Conservation (phyloP, 1,284 basidiomycete species). For the Ceratobasidium sp. region DNA sequence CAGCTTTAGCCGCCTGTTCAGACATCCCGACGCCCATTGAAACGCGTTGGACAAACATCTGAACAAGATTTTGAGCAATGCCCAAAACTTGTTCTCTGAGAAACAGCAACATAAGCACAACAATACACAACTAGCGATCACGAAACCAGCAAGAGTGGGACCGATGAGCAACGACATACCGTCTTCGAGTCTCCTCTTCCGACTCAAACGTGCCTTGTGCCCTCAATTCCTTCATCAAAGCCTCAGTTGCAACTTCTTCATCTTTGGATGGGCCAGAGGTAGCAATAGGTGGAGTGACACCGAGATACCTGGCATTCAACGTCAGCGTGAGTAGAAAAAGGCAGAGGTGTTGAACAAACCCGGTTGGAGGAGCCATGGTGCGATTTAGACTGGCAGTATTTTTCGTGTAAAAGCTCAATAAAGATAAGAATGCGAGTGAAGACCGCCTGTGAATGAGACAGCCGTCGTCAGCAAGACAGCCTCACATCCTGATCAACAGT, state of each 20-base stretch:
- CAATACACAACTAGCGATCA: neutral
- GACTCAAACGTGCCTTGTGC: slow-evolving; percentile 90
- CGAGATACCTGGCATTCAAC: slow-evolving; percentile 56
- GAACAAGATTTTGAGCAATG: slow-evolving; percentile 88
- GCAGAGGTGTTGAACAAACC: neutral
- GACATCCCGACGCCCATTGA: slow-evolving; percentile 84
- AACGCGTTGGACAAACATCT: slow-evolving; percentile 91
- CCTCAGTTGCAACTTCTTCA: slow-evolving; percentile 84
- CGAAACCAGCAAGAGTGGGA: neutral
- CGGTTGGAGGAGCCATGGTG: slow-evolving; percentile 25
- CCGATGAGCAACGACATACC: slow-evolving; percentile 62
- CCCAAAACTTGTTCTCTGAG: slow-evolving; percentile 92
- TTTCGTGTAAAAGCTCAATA: neutral
- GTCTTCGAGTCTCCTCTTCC: slow-evolving; percentile 86
- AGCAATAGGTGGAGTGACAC: slow-evolving; percentile 92
- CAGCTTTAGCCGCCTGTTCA: slow-evolving; percentile 83
- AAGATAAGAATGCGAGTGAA: slow-evolving; percentile 13
- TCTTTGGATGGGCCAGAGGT: slow-evolving; percentile 75
- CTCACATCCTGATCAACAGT: slow-evolving; percentile 26
- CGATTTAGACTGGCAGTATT: neutral
- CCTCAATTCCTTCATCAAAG: slow-evolving; percentile 89
- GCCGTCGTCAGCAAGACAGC: slow-evolving; percentile 27
- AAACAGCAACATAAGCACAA: slow-evolving; percentile 8
- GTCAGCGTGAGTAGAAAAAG: slow-evolving; percentile 1
- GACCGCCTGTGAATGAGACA: slow-evolving; percentile 32